These are phyloP conservation scores for Claviceps africana DNA, from an alignment of 2,329 filamentous ascomycete genomes.

Conservation along the genomic window DNA sequence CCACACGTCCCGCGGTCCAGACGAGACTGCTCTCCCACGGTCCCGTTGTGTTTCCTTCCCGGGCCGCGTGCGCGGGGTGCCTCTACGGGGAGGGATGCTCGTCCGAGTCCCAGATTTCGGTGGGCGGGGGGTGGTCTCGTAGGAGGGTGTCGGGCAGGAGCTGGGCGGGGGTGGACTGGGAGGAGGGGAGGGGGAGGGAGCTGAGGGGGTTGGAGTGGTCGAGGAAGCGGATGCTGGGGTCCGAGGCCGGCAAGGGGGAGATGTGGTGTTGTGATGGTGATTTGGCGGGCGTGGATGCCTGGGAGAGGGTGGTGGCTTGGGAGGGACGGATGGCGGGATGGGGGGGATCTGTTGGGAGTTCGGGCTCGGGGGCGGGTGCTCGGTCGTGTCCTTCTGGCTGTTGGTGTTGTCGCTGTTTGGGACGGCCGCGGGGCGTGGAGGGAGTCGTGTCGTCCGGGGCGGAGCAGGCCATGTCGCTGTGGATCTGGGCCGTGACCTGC, in stretches of 20 bases:
- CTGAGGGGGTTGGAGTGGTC: constrained; percentile 11
- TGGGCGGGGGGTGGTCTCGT: constrained; percentile 19
- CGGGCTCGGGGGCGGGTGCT: too few relatives aligned
- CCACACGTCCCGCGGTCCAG: too few relatives aligned
- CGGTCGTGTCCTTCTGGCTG: neutral
- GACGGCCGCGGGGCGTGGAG: constrained; percentile 15
- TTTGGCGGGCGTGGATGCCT: constrained; percentile 19
- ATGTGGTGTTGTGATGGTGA: constrained; percentile 2
- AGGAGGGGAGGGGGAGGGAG: constrained; percentile 7
- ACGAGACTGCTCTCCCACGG: too few relatives aligned
- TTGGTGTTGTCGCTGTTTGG: neutral
- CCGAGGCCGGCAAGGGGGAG: constrained; percentile 5
- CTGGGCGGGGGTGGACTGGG: constrained; percentile 25
- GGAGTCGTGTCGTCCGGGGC: constrained; percentile 16
- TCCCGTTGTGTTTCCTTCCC: neutral
- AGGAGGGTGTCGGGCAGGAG: constrained; percentile 35
- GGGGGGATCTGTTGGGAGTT: constrained; percentile 5
- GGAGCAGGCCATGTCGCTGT: constrained; percentile 29
- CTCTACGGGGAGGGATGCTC: constrained; percentile 13
- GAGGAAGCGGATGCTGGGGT: constrained; percentile 7
- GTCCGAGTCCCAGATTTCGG: constrained; percentile 25
- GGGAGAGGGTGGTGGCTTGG: constrained; percentile 25
- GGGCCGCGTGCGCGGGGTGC: too few relatives aligned
- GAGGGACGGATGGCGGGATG: constrained; percentile 13
- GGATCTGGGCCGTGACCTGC: constrained; percentile 37